A percentile compares a stretch with the other conserved stretches of the same genome.
These are phyloP conservation scores for Rhizoctonia solani DNA, from an alignment of 1,284 basidiomycete species.

Conservation along the genomic window DNA sequence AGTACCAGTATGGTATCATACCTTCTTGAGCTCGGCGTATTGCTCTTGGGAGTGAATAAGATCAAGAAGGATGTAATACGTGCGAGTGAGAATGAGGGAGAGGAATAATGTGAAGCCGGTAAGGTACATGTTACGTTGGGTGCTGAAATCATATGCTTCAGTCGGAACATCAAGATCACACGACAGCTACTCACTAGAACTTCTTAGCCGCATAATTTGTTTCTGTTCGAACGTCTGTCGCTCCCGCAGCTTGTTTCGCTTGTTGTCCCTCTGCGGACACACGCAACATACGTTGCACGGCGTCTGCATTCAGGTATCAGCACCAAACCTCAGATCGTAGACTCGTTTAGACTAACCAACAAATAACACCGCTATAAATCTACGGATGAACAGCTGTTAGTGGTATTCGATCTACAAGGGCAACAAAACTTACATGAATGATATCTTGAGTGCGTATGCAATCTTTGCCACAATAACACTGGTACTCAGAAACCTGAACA, in stretches of 20 bases:
- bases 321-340: neutral
- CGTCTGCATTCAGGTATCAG: slow-evolving; percentile 59
- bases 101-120: slow-evolving; percentile 94
- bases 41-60: slow-evolving; percentile 89
- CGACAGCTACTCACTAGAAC: slow-evolving; percentile 77
- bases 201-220: slow-evolving; percentile 85
- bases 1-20: slow-evolving; percentile 43
- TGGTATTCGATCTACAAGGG: neutral
- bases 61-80: slow-evolving; percentile 89
- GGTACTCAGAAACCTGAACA: slow-evolving; percentile 78
- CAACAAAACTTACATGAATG: slow-evolving; percentile 75
- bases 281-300: slow-evolving; percentile 90
- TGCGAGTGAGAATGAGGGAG: slow-evolving; percentile 88
- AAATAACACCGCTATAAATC: slow-evolving; percentile 85
- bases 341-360: slow-evolving; percentile 43
- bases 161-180: neutral
- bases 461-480: slow-evolving; percentile 70
- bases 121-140: slow-evolving; percentile 84
- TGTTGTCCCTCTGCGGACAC: slow-evolving; percentile 76
- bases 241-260: slow-evolving; percentile 63
- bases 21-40: slow-evolving; percentile 80
- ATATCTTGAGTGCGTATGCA: slow-evolving; percentile 85
- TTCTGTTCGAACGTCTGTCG: slow-evolving; percentile 75
- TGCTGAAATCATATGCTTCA: slow-evolving; percentile 50
- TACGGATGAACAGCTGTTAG: slow-evolving; percentile 44